Percentiles rank a stretch among this genome's conserved stretches.
Evolutionary conservation across 345 rosid genomes (phyloP).

Genomic region (Salix brachista): DNA sequence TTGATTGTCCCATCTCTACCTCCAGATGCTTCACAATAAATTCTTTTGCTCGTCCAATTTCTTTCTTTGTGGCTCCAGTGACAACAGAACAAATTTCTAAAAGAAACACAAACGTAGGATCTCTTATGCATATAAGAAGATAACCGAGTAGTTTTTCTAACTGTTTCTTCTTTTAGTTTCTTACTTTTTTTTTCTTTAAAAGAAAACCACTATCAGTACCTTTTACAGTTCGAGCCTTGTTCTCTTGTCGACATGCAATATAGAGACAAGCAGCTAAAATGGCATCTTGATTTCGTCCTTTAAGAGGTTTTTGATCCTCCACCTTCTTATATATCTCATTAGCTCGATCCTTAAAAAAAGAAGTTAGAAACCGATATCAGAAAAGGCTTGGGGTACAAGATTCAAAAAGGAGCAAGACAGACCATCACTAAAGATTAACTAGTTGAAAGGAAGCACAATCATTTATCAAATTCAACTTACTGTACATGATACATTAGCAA

Average conservation of each 20-base stretch:
- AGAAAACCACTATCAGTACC: constrained; percentile 19
- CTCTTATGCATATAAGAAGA: constrained; percentile 4
- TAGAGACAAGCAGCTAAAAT: constrained; percentile 50
- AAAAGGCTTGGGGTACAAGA: neutral
- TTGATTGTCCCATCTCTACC: constrained; percentile 47
- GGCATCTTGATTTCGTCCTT: constrained; percentile 47
- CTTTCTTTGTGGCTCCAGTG: constrained; percentile 49
- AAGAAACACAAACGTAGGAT: constrained; percentile 9
- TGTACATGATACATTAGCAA: neutral
- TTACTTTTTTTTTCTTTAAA: neutral
- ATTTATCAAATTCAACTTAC: too few species aligned
- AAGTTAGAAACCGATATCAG: neutral
- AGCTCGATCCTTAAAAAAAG: constrained; percentile 43
- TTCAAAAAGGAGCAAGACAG: too few species aligned
- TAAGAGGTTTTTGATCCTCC: constrained; percentile 49
- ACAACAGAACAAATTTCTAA: constrained; percentile 52
- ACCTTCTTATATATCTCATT: constrained; percentile 54
- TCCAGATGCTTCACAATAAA: constrained; percentile 50
- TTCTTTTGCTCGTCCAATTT: constrained; percentile 53
- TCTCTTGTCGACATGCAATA: constrained; percentile 50
- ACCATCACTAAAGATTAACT: neutral
- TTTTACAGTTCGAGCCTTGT: constrained; percentile 47
- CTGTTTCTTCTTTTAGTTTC: too few species aligned
- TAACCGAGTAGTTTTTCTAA: neutral
- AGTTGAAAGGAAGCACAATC: too few species aligned